phyloP scores from a whole-genome alignment of 352 stramenopile species.

The Phytophthora rubi region DNA sequence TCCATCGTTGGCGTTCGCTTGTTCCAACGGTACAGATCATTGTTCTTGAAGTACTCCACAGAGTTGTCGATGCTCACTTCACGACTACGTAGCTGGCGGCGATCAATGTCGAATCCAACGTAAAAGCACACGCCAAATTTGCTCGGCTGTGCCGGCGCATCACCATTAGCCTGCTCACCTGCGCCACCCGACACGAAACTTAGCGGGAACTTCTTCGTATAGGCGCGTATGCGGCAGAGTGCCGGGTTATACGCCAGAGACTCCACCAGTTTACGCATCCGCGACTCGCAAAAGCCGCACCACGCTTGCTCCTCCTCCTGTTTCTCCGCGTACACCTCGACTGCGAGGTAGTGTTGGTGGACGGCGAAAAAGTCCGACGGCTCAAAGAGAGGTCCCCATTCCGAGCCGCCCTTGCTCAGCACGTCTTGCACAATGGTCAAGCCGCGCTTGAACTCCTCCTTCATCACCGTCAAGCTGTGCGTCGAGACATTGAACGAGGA shows the following conservation, averaged over 20 bases:
- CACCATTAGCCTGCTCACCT: conserved; percentile 24
- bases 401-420: conserved; percentile 78
- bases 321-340: conserved; percentile 92
- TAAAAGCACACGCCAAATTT: conserved; percentile 88
- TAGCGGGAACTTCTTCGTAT: conserved; percentile 87
- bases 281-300: conserved; percentile 94
- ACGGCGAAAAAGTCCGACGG: conserved; percentile 89
- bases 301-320: conserved; percentile 92
- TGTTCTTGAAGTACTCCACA: conserved; percentile 91
- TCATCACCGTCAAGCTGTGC: conserved; percentile 95
- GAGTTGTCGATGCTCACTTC: conserved; percentile 89
- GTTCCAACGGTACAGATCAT: conserved; percentile 90
- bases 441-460: conserved; percentile 92
- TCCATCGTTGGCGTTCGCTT: conserved; percentile 89
- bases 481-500: conserved; percentile 98
- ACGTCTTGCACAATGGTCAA: conserved; percentile 85
- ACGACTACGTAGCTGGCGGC: conserved; percentile 71
- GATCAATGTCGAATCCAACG: conserved; percentile 87
- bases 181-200: conserved; percentile 51
- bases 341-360: conserved; percentile 91
- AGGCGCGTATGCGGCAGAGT: conserved; percentile 82
- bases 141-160: conserved; percentile 31
- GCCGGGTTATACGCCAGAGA: conserved; percentile 83
- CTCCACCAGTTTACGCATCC: conserved; percentile 92
- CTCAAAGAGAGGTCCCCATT: conserved; percentile 85